Evolutionary conservation across 179 eudicot genomes (phyloP).

Genomic region (Vitellaria paradoxa): DNA sequence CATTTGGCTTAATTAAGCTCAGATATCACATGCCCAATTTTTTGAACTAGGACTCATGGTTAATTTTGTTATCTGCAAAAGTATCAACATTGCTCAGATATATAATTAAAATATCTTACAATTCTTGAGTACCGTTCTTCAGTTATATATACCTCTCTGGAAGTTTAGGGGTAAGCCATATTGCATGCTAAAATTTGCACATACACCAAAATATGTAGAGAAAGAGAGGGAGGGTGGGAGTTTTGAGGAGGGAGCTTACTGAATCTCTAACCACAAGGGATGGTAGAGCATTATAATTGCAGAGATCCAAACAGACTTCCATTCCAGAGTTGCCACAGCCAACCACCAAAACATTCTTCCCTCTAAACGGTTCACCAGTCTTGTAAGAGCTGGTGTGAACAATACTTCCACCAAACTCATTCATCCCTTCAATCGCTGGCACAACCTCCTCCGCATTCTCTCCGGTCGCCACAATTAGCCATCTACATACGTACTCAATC

Average conservation of each 20-base stretch:
- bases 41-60: no score
- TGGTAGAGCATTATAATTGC: conserved; percentile 61
- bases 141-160: no score
- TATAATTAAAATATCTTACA: no score
- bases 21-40: no score
- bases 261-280: conserved; percentile 72
- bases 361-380: conserved; percentile 39
- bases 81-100: no score
- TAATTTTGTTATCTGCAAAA: no score
- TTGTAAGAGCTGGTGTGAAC: conserved; percentile 63
- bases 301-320: conserved; percentile 81
- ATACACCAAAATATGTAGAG: no score
- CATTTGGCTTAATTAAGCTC: no score
- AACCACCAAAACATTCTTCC: conserved; percentile 65
- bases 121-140: no score
- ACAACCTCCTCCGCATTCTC: conserved; percentile 63
- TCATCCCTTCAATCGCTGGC: conserved; percentile 47
- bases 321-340: conserved; percentile 92
- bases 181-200: no score
- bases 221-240: conserved; percentile 12
- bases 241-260: conserved; percentile 30
- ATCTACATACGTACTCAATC: conserved; percentile 44
- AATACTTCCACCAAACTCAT: conserved; percentile 38
- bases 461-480: conserved; percentile 76
- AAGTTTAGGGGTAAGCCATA: no score